phyloP scores from a whole-genome alignment of 2,329 filamentous ascomycete species.

The Nannizziopsis arthrosporioides region DNA sequence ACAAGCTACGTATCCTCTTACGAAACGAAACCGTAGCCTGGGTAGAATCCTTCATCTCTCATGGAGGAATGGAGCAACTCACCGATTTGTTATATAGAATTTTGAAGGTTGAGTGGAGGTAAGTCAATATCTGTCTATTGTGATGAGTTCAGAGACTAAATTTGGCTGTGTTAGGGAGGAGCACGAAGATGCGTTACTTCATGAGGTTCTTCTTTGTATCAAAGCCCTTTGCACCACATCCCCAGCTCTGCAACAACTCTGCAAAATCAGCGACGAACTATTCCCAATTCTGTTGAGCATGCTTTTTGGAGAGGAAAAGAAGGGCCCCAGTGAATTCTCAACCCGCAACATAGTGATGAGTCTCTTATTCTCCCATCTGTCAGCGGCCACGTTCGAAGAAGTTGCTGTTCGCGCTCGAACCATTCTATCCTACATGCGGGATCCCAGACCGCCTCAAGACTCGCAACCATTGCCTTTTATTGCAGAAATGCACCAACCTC shows the following conservation, averaged over 20 bases:
- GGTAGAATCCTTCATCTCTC: constrained; percentile 83
- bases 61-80: constrained; percentile 87
- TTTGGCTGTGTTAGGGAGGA: constrained; percentile 55
- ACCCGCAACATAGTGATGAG: constrained; percentile 84
- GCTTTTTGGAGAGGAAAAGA: constrained; percentile 96
- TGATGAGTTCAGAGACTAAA: background rate
- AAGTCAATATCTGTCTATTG: constrained; percentile 24
- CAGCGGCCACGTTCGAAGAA: constrained; percentile 51
- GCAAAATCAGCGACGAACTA: constrained; percentile 64
- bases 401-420: constrained; percentile 56
- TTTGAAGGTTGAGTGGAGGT: constrained; percentile 94
- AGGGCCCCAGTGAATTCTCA: constrained; percentile 91
- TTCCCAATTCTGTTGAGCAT: constrained; percentile 79
- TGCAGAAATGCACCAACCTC: constrained; percentile 70
- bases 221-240: constrained; percentile 92
- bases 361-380: constrained; percentile 77
- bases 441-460: constrained; percentile 64
- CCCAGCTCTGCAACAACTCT: constrained; percentile 67
- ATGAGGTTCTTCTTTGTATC: constrained; percentile 82
- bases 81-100: constrained; percentile 79
- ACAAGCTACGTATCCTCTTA: constrained; percentile 79
- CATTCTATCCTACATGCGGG: constrained; percentile 68
- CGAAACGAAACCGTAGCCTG: constrained; percentile 92
- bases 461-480: constrained; percentile 74
- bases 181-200: constrained; percentile 83